Evolutionary conservation across 768 basidiomycete genomes (phyloP), one percentile per base, ranked within the genome.

Genomic region (Gymnopilus junonius): DNA sequence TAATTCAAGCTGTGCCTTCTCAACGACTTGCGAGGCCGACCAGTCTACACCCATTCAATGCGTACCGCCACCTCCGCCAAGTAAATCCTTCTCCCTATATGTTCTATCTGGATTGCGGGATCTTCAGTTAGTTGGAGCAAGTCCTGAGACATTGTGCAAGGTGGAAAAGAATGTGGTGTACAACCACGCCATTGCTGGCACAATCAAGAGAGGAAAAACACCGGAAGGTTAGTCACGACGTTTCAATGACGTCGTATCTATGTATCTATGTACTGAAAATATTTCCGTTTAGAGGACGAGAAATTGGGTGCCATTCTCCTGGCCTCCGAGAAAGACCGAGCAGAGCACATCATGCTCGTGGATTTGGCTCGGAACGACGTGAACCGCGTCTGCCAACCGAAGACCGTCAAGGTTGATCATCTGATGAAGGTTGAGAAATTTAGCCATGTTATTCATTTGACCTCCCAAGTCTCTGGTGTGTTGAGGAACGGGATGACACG

Each of bases 311-410:
- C 87, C 15, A 85, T 87, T 35, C 83, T 99, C 14, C 77, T 89
- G 32, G 83, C 87, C 23, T 97, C 95, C 0, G 93, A 93, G 69
- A 99, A 99, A 76, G 97, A 99, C 72, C 85, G 94, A 31, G 95
- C 97, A 42, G 97, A 99, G 73, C 97, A 99, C 73, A 95, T 99
- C 75, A 99, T 99, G 97, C 88, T 99, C 61, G 94, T 98, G 59
- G 97, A 99, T 77, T 85, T 99, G 61, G 97, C 97, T 7, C 84
- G 97, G 17, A 99, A 99, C 80, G 97, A 99, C 72, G 97, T 99
- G 59, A 99, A 99, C 75, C 89, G 97, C 11, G 94, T 98, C 34
- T 99, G 96, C 83, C 86, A 93, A 68, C 95, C 97, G 7, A 87
- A 88, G 74, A 97, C 97, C 0, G 97, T 98, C 73, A 93, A 97